Base-by-base conservation (phyloP, 129 eudicot genomes). In the Flaveria ramosissima region DNA sequence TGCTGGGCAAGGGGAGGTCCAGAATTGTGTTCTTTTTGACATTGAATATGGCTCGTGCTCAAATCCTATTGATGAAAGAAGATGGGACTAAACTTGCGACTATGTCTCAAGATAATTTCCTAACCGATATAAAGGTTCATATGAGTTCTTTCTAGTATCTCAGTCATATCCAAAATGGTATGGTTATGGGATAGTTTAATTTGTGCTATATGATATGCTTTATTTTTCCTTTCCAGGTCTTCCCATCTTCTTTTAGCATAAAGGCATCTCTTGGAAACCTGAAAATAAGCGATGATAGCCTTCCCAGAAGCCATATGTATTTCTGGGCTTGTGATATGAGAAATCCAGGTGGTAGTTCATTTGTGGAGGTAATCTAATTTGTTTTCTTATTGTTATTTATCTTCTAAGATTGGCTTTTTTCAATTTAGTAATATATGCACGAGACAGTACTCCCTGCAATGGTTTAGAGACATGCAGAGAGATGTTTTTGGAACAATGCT, bases 251-350 rank as follows among this genome's bases (percentile, higher is more conserved):
- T 46, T 94, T 94, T 82, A 89, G 97, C 77, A 91, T 94, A 76
- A 89, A 91, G 86, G 99, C 99, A 75, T 89, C 97, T 52, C 95
- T 94, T 66, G 99, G 99, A 56, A 94, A 94, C 80, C 89, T 94
- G 71, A 91, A 86, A 78, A 91, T 94, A 70, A 91, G 97, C 21
- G 99, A 94, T 80, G 97, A 94, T 70, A 91, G 99, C 82, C 90
- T 94, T 77, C 84, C 61, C 19, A 83, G 83, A 30, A 78, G 78
- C 47, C 99, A 94, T 87, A 79, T 80, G 70, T 94, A 94, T 82
- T 91, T 78, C 82, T 94, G 97, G 97, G 96, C 93, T 9, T 89
- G 97, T 89, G 99, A 94, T 84, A 94, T 94, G 99, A 89, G 99
- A 78, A 94, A 94, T 85, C 97, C 93, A 13, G 99, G 99, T 75